Evolutionary conservation across 257 asterid species (phyloP), one percentile per base, ranked within the genome.

Genomic region (Asclepias syriaca): DNA sequence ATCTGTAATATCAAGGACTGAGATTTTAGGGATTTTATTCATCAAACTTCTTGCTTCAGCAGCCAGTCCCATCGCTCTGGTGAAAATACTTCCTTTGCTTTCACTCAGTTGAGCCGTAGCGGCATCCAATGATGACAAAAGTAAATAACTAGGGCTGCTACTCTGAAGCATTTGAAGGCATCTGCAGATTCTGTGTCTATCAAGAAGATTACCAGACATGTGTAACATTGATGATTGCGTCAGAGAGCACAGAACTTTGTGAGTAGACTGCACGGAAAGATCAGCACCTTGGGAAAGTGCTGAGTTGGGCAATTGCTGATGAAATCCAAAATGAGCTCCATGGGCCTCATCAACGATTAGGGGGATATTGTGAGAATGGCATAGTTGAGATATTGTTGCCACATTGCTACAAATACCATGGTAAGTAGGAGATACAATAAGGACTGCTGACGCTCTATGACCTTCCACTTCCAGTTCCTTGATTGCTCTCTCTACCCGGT

Each of bases 341-440:
- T 92, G 98, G 37, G 97, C 96, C 84, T 92, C 97, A 46, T 92
- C 98, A 4, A n/a, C n/a, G n/a, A n/a, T n/a, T n/a, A n/a, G n/a
- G n/a, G n/a, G n/a, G n/a, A n/a, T n/a, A n/a, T n/a, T 50, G 55
- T 50, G 55, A 50, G 55, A 48, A 48, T 48, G 53, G 1, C 53
- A 48, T 48, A 11, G 12, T 48, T 48, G 53, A 48, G 53, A 7
- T 48, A 48, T 9, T 48, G 53, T 3, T 48, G 12, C 53, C 53
- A 48, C 14, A 48, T 48, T 0, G 16, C 53, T 48, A 11, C 53
- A 48, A 16, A 48, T 9, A 8, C 53, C 53, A 48, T 48, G 14
- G 53, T 48, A 48, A 48, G 53, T 48, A 48, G 53, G 53, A 48
- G 53, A 48, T 48, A 14, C 13, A 9, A 48, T 48, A 48, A 48